Conservation (phyloP, 2,329 filamentous ascomycete genomes). For the Paecilomyces sp. region DNA sequence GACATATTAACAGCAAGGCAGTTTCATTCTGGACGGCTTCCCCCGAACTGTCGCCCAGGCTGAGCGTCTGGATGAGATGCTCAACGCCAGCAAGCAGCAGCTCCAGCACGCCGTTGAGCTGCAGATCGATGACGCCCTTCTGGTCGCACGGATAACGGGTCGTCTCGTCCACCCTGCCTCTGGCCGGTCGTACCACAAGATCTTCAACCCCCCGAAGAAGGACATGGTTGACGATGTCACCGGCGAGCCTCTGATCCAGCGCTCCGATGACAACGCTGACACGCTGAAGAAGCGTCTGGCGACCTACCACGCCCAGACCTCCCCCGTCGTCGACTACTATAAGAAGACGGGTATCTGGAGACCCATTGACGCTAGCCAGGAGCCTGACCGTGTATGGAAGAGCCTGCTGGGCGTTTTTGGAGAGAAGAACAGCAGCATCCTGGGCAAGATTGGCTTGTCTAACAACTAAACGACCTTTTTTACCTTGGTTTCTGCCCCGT, state of each 20-base stretch:
- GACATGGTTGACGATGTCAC: constrained; percentile 94
- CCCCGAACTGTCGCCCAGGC: constrained; percentile 94
- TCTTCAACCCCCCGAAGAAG: constrained; percentile 96
- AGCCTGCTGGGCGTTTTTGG: constrained; percentile 80
- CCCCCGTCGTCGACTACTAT: constrained; percentile 92
- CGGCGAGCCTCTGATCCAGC: constrained; percentile 91
- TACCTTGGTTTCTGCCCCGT: background rate
- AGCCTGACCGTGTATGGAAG: constrained; percentile 94
- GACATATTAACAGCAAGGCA: constrained; percentile 29
- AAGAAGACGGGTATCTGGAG: constrained; percentile 96
- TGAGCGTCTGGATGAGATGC: constrained; percentile 90
- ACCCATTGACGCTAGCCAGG: constrained; percentile 89
- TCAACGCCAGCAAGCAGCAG: constrained; percentile 66
- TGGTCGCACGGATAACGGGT: constrained; percentile 93
- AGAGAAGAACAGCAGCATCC: constrained; percentile 47
- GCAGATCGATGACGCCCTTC: constrained; percentile 88
- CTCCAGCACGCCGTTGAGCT: constrained; percentile 95
- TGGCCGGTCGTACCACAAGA: constrained; percentile 93
- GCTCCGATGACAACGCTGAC: constrained; percentile 93
- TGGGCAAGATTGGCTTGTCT: constrained; percentile 50
- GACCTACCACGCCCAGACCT: constrained; percentile 91
- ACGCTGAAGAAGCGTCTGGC: constrained; percentile 89
- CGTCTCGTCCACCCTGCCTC: constrained; percentile 93
- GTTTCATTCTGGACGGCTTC: constrained; percentile 98
- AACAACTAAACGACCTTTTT: constrained; percentile 35